Evolutionary conservation across 1,139 yeast genomes (phyloP).

Genomic region (Sugiyamaella japonica): DNA sequence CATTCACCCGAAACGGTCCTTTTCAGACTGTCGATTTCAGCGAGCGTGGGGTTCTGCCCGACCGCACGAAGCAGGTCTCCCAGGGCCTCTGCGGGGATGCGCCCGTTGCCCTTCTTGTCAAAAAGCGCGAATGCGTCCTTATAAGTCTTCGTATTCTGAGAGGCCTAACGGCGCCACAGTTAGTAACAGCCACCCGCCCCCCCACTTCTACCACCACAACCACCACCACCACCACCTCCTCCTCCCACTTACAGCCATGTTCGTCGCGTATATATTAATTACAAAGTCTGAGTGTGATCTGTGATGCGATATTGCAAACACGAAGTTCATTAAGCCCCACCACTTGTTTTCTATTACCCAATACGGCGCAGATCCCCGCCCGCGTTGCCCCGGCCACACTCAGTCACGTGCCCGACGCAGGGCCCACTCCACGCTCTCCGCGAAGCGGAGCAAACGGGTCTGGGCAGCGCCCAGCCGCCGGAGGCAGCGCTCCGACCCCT

Average conservation of each 20-base stretch:
- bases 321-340: constrained; percentile 9
- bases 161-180: constrained; percentile 19
- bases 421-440: not conserved
- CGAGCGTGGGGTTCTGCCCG: constrained; percentile 96
- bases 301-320: not conserved
- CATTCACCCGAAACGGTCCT: constrained; percentile 42
- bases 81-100: constrained; percentile 80
- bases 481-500: not conserved
- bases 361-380: not conserved
- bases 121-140: constrained; percentile 97
- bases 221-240: not conserved
- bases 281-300: constrained; percentile 2
- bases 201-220: not conserved
- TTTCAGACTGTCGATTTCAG: constrained; percentile 79
- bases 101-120: constrained; percentile 95
- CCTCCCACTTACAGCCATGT: constrained; percentile 15
- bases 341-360: constrained; percentile 6
- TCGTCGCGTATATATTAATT: constrained; percentile 1
- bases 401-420: no score
- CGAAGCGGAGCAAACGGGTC: not conserved
- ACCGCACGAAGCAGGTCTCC: constrained; percentile 96
- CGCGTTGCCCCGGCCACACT: not conserved
- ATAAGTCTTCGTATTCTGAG: constrained; percentile 59
- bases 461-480: not conserved
- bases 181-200: not conserved